Percentiles rank a stretch among this genome's conserved stretches.
phyloP scores from a whole-genome alignment of 495 filamentous ascomycete genomes.

The Podospora comata region DNA sequence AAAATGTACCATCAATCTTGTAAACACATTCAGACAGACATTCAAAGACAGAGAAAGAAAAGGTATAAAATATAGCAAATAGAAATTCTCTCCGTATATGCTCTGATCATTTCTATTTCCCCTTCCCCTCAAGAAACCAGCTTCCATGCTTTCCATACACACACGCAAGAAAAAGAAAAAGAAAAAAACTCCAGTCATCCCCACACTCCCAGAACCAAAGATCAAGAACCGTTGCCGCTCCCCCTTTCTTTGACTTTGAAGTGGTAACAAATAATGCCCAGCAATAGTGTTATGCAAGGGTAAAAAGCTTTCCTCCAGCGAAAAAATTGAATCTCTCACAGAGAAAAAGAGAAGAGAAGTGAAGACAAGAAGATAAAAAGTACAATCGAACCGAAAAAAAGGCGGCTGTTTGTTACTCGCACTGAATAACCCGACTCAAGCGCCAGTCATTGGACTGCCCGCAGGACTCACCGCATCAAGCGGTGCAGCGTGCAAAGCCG shows the following conservation, averaged over 20 bases:
- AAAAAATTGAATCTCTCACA: neutral
- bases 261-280: neutral
- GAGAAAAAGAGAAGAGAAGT: neutral
- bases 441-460: conserved; percentile 31
- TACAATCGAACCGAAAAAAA: neutral
- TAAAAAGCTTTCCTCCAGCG: neutral
- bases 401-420: neutral
- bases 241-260: neutral
- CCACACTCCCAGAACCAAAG: neutral
- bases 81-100: neutral
- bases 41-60: neutral
- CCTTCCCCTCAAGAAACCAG: neutral
- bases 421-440: neutral
- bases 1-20: too few species aligned
- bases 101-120: neutral
- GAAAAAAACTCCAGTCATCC: neutral
- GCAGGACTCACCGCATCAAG: conserved; percentile 58
- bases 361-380: conserved; percentile 8
- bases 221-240: neutral
- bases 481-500: conserved; percentile 75
- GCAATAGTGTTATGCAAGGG: neutral
- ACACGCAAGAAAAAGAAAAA: conserved; percentile 4
- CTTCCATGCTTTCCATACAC: neutral
- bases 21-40: neutral
- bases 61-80: neutral